phyloP scores from a whole-genome alignment of 257 asterid species.

The Rubia yunnanensis region DNA sequence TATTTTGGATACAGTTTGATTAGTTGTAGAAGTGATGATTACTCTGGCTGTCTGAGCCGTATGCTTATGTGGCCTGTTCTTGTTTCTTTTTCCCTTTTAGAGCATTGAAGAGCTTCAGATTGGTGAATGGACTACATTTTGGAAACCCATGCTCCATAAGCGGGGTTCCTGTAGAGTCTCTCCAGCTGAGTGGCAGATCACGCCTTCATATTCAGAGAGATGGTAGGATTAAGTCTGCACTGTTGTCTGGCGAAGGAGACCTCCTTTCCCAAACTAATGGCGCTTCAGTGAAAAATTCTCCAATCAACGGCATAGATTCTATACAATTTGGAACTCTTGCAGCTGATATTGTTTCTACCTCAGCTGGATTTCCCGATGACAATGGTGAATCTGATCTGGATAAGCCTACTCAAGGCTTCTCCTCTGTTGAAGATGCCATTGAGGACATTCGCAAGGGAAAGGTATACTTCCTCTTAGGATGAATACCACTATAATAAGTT shows the following conservation, averaged over 20 bases:
- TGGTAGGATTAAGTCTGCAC: slow-evolving; percentile 35
- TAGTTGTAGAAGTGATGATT: background rate
- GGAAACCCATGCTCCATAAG: slow-evolving; percentile 28
- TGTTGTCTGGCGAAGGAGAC: slow-evolving; percentile 48
- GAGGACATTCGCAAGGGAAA: slow-evolving; percentile 86
- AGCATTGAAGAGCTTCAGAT: slow-evolving; percentile 31
- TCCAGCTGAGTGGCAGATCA: slow-evolving; percentile 24
- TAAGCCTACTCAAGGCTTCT: slow-evolving; percentile 65
- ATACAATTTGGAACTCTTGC: slow-evolving; percentile 49
- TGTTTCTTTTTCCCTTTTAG: slow-evolving; percentile 16
- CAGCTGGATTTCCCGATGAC: slow-evolving; percentile 46
- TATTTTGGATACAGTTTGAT: background rate
- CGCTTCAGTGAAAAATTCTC: slow-evolving; percentile 21
- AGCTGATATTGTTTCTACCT: slow-evolving; percentile 53
- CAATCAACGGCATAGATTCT: slow-evolving; percentile 37
- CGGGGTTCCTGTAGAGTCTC: slow-evolving; percentile 28
- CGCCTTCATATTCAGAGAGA: slow-evolving; percentile 32
- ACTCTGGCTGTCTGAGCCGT: background rate
- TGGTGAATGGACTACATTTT: slow-evolving; percentile 38
- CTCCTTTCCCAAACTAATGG: slow-evolving; percentile 25
- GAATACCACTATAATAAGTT: slow-evolving; percentile 2
- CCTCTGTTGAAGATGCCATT: slow-evolving; percentile 69
- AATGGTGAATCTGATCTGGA: slow-evolving; percentile 68
- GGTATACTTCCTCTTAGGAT: slow-evolving; percentile 30
- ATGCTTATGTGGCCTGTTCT: background rate